phyloP scores from a whole-genome alignment of 805 yeast species.

The Candida insectorum region DNA sequence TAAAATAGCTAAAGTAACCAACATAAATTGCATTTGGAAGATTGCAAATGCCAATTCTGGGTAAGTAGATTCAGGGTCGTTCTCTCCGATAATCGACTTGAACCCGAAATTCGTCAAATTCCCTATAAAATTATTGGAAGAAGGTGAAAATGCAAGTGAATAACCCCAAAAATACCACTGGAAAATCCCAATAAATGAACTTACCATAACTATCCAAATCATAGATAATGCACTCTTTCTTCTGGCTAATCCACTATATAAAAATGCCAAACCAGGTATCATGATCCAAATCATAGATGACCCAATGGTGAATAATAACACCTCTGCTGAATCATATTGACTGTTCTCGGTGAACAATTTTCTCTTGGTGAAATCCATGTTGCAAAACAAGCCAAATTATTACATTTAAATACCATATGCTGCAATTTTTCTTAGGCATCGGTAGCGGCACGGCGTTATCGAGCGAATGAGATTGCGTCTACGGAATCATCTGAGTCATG shows the following conservation, averaged over 20 bases:
- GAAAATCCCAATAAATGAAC: constrained; percentile 69
- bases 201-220: constrained; percentile 76
- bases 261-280: constrained; percentile 93
- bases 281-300: constrained; percentile 77
- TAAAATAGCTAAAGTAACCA: constrained; percentile 88
- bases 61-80: constrained; percentile 41
- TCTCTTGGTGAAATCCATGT: constrained; percentile 17
- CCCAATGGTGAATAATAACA: constrained; percentile 51
- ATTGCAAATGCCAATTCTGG: constrained; percentile 85
- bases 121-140: constrained; percentile 84
- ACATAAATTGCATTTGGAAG: constrained; percentile 87
- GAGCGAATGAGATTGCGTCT: not conserved
- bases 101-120: constrained; percentile 81
- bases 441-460: constrained; percentile 1
- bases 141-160: constrained; percentile 81
- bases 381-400: not conserved
- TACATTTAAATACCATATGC: too few species aligned
- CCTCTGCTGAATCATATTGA: constrained; percentile 23
- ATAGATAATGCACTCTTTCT: constrained; percentile 85
- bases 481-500: too few species aligned
- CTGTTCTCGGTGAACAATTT: constrained; percentile 33
- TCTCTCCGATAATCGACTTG: constrained; percentile 58
- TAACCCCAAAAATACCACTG: constrained; percentile 99
- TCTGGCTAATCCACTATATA: constrained; percentile 88
- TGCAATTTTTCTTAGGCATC: not conserved